Evolutionary conservation across 148 eudicot genomes (phyloP), one percentile per base, ranked within the genome.

Genomic region (Chenopodium album): DNA sequence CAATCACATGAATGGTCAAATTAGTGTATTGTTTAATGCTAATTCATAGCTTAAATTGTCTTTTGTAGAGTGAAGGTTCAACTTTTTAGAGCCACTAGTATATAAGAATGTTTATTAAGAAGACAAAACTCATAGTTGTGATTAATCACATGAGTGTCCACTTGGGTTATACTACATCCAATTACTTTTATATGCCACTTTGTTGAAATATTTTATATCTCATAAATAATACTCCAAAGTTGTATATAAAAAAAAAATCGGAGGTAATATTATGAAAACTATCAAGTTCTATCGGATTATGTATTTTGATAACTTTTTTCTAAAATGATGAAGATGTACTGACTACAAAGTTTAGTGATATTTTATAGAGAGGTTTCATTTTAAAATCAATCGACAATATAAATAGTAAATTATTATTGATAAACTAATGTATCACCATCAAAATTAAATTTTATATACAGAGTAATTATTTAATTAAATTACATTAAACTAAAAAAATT

Each of bases 1-100:
- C 54, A 26, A 66, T 11, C 71, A 65, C 60, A 78, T 2, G 80
- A 78, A 20, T 64, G 60, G 70, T 64, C 56, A 64, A 66, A 50
- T 16, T 46, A 47, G 41, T 29, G 2, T n/a, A 47, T 44, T 44
- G 37, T 4, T 71, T 22, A 23, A 23, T 77, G 23, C 46, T 50
- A 9, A 5, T 4, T 65, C 70, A 34, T 76, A 63, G 50, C 19
- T 76, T 16, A 76, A 50, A 13, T 50, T 50, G 54, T 50, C 52
- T 37, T 37, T 20, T 60, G 11, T 10, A 72, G 52, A 3, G 46
- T 14, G 44, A 32, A 46, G 17, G 50, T 37, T 44, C 74, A 37
- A 71, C 52, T 69, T 17, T 50, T 59, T 19, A 59, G 19, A 59
- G 63, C 63, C 63, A 59, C 63, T 59, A 59, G 73, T 29, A 69